phyloP scores from a whole-genome alignment of 805 yeast species.

The Wickerhamiella occidentalis region DNA sequence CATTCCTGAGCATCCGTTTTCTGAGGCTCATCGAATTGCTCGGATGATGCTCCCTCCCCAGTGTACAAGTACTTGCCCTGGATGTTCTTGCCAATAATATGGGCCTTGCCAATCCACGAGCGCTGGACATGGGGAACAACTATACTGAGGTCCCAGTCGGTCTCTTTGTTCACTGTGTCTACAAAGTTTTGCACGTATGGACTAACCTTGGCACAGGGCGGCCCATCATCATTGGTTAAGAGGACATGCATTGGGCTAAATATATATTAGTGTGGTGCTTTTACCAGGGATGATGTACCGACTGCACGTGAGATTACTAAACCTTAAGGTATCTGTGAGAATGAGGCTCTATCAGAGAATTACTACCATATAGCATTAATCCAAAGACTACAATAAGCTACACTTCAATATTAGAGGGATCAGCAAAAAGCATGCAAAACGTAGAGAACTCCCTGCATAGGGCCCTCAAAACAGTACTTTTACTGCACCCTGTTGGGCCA shows the following conservation, averaged over 20 bases:
- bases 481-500: constrained; percentile 83
- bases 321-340: no score
- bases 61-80: constrained; percentile 32
- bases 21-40: constrained; percentile 23
- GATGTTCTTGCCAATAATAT: constrained; percentile 49
- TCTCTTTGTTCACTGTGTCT: constrained; percentile 46
- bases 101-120: constrained; percentile 98
- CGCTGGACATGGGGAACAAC: constrained; percentile 73
- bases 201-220: constrained; percentile 63
- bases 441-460: constrained; percentile 48
- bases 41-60: constrained; percentile 15
- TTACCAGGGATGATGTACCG: background rate
- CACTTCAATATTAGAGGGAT: no score
- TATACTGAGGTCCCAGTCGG: constrained; percentile 77
- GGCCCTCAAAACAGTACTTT: constrained; percentile 50
- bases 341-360: no score
- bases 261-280: no score
- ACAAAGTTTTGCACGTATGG: constrained; percentile 79
- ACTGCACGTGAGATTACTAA: background rate
- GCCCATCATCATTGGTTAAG: constrained; percentile 93
- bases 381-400: no score
- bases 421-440: no score
- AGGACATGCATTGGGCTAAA: constrained; percentile 23
- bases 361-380: no score
- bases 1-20: constrained; percentile 50